Percentiles rank a stretch among this genome's conserved stretches.
Evolutionary conservation across 768 basidiomycete genomes (phyloP).

Genomic region (Lactarius psammicola): DNA sequence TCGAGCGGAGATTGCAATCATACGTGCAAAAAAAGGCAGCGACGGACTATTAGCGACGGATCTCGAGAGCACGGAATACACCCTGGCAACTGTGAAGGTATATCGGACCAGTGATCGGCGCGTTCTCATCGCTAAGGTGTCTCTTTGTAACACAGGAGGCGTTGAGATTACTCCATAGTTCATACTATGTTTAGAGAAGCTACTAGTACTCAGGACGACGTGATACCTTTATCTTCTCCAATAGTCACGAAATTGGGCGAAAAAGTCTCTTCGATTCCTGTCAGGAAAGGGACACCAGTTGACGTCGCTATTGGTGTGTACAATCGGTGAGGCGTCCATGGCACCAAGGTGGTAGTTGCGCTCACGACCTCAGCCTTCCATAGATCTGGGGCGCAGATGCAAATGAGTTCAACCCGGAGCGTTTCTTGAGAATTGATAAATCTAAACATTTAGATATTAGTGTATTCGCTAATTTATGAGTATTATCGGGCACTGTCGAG

Average conservation of each 20-base stretch:
- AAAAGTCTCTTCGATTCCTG: conserved; percentile 5
- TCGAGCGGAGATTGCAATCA: conserved; percentile 18
- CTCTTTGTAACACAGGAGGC: background rate
- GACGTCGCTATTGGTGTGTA: conserved; percentile 10
- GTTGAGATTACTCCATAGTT: conserved; percentile 20
- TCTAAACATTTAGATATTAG: background rate
- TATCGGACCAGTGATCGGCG: background rate
- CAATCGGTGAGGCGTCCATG: conserved; percentile 3
- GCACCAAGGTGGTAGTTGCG: background rate
- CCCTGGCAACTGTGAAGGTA: conserved; percentile 8
- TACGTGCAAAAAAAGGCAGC: conserved; percentile 9
- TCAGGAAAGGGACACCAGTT: conserved; percentile 7
- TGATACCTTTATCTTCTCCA: conserved; percentile 27
- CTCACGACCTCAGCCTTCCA: conserved; percentile 2
- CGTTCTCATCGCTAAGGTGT: background rate
- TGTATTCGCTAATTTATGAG: conserved; percentile 5
- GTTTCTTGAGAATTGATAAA: conserved; percentile 4
- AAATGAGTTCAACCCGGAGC: conserved; percentile 9
- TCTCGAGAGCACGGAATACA: conserved; percentile 9
- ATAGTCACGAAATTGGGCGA: conserved; percentile 5
- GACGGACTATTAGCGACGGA: background rate
- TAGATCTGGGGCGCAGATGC: conserved; percentile 12
- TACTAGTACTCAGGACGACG: conserved; percentile 27
- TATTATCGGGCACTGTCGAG: background rate
- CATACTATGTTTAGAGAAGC: conserved; percentile 14